Conservation (phyloP, 768 basidiomycete species). For the Gymnopilus dilepis region DNA sequence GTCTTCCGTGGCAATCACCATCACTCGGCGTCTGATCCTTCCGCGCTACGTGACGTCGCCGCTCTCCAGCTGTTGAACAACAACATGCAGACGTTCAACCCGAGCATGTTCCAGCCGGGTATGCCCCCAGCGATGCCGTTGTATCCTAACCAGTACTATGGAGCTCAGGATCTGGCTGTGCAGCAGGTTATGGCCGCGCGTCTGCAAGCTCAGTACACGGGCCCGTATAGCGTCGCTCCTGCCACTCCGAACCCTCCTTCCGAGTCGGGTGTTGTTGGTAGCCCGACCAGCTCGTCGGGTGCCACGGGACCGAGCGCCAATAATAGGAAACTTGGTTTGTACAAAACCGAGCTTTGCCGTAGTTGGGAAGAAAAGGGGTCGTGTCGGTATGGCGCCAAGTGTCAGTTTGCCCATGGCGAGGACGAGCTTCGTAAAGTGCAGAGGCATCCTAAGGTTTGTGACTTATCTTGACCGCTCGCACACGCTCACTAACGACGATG, state of each 20-base stretch:
- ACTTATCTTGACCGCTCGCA: no score
- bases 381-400: conserved; percentile 87
- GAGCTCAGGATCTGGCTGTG: conserved; percentile 58
- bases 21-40: conserved; percentile 84
- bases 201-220: conserved; percentile 67
- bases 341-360: conserved; percentile 89
- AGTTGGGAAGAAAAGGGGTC: conserved; percentile 93
- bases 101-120: conserved; percentile 60
- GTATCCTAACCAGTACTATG: conserved; percentile 76
- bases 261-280: conserved; percentile 44
- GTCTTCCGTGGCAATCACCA: conserved; percentile 78
- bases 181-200: conserved; percentile 61
- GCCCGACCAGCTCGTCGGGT: conserved; percentile 47
- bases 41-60: conserved; percentile 73
- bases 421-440: conserved; percentile 85
- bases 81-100: conserved; percentile 57
- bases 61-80: conserved; percentile 66
- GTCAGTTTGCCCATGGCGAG: conserved; percentile 93
- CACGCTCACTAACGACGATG: background rate
- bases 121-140: conserved; percentile 60
- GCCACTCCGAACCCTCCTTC: conserved; percentile 30
- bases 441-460: conserved; percentile 82
- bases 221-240: conserved; percentile 47
- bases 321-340: conserved; percentile 87
- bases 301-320: conserved; percentile 84